Evolutionary conservation across 192 early-diverging fungal genomes (phyloP), one percentile per base, ranked within the genome.

Genomic region (Rhizophagus clarus): DNA sequence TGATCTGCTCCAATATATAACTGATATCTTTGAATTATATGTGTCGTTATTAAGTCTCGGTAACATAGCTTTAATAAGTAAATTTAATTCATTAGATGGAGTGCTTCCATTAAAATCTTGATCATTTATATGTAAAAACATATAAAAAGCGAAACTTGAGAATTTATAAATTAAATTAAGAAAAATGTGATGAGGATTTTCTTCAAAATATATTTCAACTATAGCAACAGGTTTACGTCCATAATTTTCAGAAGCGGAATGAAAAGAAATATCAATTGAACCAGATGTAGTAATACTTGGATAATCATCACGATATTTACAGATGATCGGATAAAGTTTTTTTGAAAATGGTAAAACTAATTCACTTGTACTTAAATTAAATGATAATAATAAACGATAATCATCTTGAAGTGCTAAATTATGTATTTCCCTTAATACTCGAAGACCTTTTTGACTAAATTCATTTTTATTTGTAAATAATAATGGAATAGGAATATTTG

Each of bases 401-500:
- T 45, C 20, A n/a, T 71, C 34, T 40, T 12, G 29, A 20, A 37
- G 11, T 71, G 40, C 7, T 37, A 71, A 34, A 37, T 8, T 37
- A 71, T 28, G 69, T 11, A 71, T 11, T n/a, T 14, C 69, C 22
- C 15, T 34, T 29, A 71, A 37, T 8, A 71, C 69, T 28, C 22
- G 24, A 10, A 71, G 22, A 45, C 69, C 69, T 71, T 71, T 71
- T n/a, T 31, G 31, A 71, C 5, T 22, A n/a, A n/a, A 71, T 40
- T 40, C 22, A 31, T 20, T 17, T 40, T 71, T 10, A 31, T 71
- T 31, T 14, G 40, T 71, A 9, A 71, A 71, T 22, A 71, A 22
- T 37, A 71, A n/a, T 22, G 69, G 69, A n/a, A 71, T 40, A 40
- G 69, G 69, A 34, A 71, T 71, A 42, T 71, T 71, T n/a, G 69